A percentile compares a stretch with the other conserved stretches of the same genome.
phyloP scores from a whole-genome alignment of 441 rosid species.

The Manihot esculenta region DNA sequence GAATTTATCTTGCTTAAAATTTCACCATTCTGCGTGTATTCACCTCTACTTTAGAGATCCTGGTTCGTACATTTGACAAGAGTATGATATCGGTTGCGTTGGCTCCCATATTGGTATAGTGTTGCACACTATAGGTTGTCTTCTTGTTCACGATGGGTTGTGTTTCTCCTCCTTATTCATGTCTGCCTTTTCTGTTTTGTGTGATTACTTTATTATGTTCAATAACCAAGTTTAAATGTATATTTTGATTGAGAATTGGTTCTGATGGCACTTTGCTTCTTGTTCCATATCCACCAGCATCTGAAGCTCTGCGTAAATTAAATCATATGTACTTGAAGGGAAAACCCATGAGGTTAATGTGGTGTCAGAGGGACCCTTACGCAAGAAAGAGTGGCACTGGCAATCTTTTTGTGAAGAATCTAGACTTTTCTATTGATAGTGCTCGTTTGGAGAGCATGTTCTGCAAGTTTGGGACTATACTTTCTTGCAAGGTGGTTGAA shows the following conservation, averaged over 20 bases:
- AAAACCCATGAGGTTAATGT: conserved; percentile 50
- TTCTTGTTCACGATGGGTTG: not conserved
- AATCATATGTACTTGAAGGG: conserved; percentile 47
- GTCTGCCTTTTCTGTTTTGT: not conserved
- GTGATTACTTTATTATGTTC: not conserved
- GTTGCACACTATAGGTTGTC: not conserved
- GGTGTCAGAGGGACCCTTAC: conserved; percentile 46
- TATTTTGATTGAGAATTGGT: not conserved
- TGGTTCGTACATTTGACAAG: not conserved
- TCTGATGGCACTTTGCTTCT: not conserved
- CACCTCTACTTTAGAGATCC: not conserved
- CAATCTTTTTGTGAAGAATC: conserved; percentile 60
- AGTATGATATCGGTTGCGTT: not conserved
- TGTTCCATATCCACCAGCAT: conserved; percentile 32
- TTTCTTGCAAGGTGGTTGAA: conserved; percentile 74
- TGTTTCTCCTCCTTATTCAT: not conserved
- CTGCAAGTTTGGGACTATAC: conserved; percentile 44
- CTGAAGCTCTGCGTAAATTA: conserved; percentile 34
- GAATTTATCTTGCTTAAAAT: no score
- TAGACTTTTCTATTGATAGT: conserved; percentile 42
- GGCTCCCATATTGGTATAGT: not conserved
- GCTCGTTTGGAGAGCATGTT: conserved; percentile 47
- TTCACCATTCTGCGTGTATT: no score
- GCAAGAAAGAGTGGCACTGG: conserved; percentile 42
- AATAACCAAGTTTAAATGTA: not conserved